Percentiles rank a stretch among this genome's conserved stretches.
Conservation (phyloP, 768 basidiomycete species). For the Pulveroboletus sp. region DNA sequence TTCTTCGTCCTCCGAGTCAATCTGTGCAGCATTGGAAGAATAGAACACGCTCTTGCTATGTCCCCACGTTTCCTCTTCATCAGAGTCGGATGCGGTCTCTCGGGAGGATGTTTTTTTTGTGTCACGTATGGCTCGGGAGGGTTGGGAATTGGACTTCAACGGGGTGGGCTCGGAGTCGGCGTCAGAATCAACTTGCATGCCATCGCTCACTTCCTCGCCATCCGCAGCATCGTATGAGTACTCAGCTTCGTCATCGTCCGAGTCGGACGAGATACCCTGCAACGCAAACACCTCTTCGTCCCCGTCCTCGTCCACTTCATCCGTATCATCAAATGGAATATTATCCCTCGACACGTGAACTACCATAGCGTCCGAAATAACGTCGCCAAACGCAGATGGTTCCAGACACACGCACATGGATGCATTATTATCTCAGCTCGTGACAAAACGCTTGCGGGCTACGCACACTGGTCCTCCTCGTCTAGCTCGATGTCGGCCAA, state of each 20-base stretch:
- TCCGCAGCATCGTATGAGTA: constrained; percentile 16
- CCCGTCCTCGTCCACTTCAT: constrained; percentile 44
- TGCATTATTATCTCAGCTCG: not conserved
- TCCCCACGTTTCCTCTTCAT: constrained; percentile 74
- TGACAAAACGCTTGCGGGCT: not conserved
- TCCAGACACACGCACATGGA: not conserved
- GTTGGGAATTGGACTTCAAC: constrained; percentile 13
- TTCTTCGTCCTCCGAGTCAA: constrained; percentile 87
- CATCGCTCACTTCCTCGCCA: constrained; percentile 16
- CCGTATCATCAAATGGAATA: constrained; percentile 68
- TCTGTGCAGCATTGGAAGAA: constrained; percentile 72
- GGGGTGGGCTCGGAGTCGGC: not conserved
- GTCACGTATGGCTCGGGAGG: constrained; percentile 9
- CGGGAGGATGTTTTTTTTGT: constrained; percentile 9
- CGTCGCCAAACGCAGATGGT: not conserved
- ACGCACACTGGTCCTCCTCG: constrained; percentile 75
- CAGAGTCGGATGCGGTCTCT: constrained; percentile 18
- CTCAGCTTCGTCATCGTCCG: constrained; percentile 36
- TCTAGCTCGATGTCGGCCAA: constrained; percentile 66
- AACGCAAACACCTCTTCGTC: constrained; percentile 77
- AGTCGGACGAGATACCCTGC: constrained; percentile 44
- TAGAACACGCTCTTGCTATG: constrained; percentile 77
- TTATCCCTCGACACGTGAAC: constrained; percentile 73
- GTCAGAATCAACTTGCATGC: constrained; percentile 20
- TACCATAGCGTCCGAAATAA: constrained; percentile 23